These are phyloP conservation scores for Toxoplasma gondii DNA, from an alignment of 169 alveolate genomes.

Conservation along the genomic window DNA sequence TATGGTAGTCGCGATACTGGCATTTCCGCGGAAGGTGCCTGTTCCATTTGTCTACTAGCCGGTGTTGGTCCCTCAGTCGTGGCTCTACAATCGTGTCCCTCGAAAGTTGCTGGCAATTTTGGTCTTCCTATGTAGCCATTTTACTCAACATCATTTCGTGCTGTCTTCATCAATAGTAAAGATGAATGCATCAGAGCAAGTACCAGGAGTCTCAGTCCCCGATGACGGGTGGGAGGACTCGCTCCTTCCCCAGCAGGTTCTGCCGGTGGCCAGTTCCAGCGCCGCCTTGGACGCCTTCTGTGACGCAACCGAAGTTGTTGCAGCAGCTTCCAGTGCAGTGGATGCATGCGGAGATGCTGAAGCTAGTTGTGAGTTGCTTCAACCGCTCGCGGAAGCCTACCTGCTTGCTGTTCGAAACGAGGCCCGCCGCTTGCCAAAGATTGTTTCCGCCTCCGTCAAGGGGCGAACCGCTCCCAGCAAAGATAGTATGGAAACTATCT, in stretches of 20 bases:
- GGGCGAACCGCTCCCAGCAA: background rate
- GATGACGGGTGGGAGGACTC: slow-evolving; percentile 7
- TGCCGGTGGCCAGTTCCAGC: background rate
- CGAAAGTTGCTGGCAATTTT: no score
- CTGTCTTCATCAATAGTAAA: background rate
- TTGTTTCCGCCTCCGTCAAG: background rate
- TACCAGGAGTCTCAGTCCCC: background rate
- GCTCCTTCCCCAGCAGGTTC: slow-evolving; percentile 35
- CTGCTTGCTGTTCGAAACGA: slow-evolving; percentile 34
- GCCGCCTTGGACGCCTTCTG: background rate
- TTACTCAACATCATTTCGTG: no score
- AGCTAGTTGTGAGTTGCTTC: background rate
- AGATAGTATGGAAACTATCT: background rate
- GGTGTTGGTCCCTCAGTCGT: no score
- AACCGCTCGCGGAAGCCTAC: slow-evolving; percentile 29
- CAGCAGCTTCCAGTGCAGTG: slow-evolving; percentile 28
- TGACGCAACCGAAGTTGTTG: background rate
- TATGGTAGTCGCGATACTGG: no score
- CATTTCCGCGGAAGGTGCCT: no score
- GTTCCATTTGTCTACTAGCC: no score
- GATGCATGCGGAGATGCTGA: background rate
- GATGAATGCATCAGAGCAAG: background rate
- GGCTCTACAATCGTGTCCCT: no score
- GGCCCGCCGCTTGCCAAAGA: slow-evolving; percentile 7
- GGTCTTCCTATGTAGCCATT: no score